Percentiles rank a stretch among this genome's conserved stretches.
These are phyloP conservation scores for Rhodosorus marinus DNA, from an alignment of 23 red algal species.

Conservation along the genomic window DNA sequence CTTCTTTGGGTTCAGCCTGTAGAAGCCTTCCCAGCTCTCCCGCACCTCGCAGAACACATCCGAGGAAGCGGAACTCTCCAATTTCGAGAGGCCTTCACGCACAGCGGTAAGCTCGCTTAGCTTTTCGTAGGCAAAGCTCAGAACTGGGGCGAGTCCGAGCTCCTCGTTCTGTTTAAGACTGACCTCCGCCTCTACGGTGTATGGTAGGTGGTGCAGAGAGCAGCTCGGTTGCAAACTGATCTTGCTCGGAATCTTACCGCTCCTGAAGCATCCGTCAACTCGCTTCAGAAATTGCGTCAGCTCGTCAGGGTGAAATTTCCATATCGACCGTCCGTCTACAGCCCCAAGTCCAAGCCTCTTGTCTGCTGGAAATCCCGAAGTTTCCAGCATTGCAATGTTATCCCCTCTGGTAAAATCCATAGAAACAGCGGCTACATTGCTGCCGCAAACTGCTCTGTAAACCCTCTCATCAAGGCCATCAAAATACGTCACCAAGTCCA, in stretches of 20 bases:
- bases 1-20: too few species aligned
- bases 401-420: slow-evolving; percentile 49
- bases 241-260: slow-evolving; percentile 1
- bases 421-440: slow-evolving; percentile 16
- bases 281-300: slow-evolving; percentile 4
- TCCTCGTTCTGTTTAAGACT: slow-evolving; percentile 17
- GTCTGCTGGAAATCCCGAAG: slow-evolving; percentile 9
- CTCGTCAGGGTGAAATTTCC: slow-evolving; percentile 16
- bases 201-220: slow-evolving; percentile 57
- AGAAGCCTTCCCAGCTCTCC: too few species aligned
- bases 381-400: slow-evolving; percentile 32
- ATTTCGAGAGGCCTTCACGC: too few species aligned
- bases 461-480: slow-evolving; percentile 22
- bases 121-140: slow-evolving; percentile 73
- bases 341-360: slow-evolving; percentile 19
- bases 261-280: not conserved
- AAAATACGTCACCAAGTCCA: slow-evolving; percentile 69
- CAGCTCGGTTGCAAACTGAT: slow-evolving; percentile 26
- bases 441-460: slow-evolving; percentile 10
- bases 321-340: slow-evolving; percentile 75
- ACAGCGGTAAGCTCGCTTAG: slow-evolving; percentile 19
- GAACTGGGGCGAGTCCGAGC: not conserved
- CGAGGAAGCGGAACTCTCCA: too few species aligned
- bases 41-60: too few species aligned
- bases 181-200: slow-evolving; percentile 30